These are phyloP conservation scores for Graphiopsis chlorocephala DNA, from an alignment of 2,329 filamentous ascomycete species.

Conservation along the genomic window DNA sequence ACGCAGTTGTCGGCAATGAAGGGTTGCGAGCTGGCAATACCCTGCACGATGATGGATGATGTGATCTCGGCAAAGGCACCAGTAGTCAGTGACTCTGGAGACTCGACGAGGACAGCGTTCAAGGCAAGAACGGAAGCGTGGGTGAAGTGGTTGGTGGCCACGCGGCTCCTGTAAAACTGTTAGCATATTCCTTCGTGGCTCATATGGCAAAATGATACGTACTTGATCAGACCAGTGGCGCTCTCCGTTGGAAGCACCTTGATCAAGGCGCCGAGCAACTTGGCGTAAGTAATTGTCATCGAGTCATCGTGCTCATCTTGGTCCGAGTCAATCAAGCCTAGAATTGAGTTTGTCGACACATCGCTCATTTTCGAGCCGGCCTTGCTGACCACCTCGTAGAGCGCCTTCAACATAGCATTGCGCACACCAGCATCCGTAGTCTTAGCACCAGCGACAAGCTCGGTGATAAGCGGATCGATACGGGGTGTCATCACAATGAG, in stretches of 20 bases:
- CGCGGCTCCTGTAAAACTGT: conserved; percentile 53
- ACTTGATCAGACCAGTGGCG: conserved; percentile 60
- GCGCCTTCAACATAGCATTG: conserved; percentile 93
- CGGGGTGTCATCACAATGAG: conserved; percentile 93
- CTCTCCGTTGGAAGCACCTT: conserved; percentile 77
- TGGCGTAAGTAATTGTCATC: conserved; percentile 87
- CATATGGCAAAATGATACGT: conserved; percentile 23
- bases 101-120: conserved; percentile 84
- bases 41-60: conserved; percentile 72
- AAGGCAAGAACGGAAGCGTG: conserved; percentile 79
- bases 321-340: conserved; percentile 85
- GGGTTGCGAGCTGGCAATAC: conserved; percentile 66
- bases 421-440: conserved; percentile 82
- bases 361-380: conserved; percentile 95
- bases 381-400: conserved; percentile 95
- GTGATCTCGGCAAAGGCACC: conserved; percentile 71
- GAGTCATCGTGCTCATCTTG: conserved; percentile 65
- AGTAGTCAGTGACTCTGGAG: conserved; percentile 66
- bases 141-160: conserved; percentile 73
- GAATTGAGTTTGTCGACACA: conserved; percentile 76
- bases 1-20: conserved; percentile 80
- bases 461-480: conserved; percentile 88
- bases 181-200: neutral
- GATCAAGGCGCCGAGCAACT: conserved; percentile 82
- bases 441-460: conserved; percentile 93